Conservation (phyloP, 106 monocot species). For the Dioscorea alata region DNA sequence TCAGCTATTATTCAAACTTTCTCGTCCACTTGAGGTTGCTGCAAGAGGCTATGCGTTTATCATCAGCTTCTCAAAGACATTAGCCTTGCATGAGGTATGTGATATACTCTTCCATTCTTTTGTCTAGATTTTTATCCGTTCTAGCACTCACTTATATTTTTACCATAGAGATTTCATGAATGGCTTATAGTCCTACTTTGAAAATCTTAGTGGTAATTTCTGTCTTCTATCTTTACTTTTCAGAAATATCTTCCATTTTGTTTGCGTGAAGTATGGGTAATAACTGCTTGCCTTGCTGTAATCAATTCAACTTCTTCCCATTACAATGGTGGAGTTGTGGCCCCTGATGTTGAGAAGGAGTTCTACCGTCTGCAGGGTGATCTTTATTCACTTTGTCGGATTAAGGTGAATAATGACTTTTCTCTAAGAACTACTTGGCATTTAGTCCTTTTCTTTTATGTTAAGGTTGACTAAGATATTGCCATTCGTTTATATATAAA, state of each 20-base stretch:
- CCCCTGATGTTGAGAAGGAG: conserved; percentile 78
- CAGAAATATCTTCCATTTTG: conserved; percentile 94
- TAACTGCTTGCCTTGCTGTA: conserved; percentile 78
- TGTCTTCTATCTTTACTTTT: neutral
- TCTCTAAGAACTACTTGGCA: no score
- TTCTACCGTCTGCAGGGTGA: conserved; percentile 89
- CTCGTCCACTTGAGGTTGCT: conserved; percentile 84
- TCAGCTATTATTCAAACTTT: conserved; percentile 84
- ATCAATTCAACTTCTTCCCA: conserved; percentile 58
- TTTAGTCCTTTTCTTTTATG: neutral
- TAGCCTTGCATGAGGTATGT: conserved; percentile 77
- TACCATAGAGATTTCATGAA: neutral
- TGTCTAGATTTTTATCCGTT: no score
- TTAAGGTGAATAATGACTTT: conserved; percentile 45
- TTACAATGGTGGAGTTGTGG: conserved; percentile 34
- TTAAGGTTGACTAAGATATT: neutral
- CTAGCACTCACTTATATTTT: neutral
- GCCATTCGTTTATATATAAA: neutral
- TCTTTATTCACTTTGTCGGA: conserved; percentile 81
- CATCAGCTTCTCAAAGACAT: conserved; percentile 81
- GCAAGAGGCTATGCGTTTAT: conserved; percentile 86
- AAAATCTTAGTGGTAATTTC: neutral
- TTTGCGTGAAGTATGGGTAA: conserved; percentile 92
- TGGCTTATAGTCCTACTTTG: neutral
- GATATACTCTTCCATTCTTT: neutral